Evolutionary conservation across 2,329 filamentous ascomycete genomes (phyloP), one percentile per base, ranked within the genome.

Genomic region (Dactylellina cionopaga): DNA sequence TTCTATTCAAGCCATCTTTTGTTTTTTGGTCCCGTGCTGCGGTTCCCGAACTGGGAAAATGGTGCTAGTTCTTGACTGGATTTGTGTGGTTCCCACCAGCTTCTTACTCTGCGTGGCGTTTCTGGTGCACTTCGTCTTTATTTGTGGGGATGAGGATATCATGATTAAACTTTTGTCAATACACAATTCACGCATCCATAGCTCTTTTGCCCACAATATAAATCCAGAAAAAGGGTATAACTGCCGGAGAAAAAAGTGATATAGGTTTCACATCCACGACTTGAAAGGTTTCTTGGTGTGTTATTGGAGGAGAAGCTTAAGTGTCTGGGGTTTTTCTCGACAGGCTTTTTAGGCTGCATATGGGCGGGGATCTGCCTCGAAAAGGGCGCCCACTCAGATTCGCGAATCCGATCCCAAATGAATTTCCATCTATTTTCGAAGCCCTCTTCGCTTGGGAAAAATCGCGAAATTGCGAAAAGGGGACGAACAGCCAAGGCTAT

Each of bases 161-260:
- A n/a, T n/a, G n/a, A n/a, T n/a, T n/a, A n/a, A n/a, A n/a, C n/a
- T n/a, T n/a, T n/a, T n/a, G n/a, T n/a, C n/a, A n/a, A n/a, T n/a
- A n/a, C n/a, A n/a, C n/a, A n/a, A n/a, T n/a, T n/a, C n/a, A n/a
- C n/a, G n/a, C n/a, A n/a, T n/a, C n/a, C n/a, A n/a, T n/a, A n/a
- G n/a, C n/a, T n/a, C n/a, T n/a, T n/a, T n/a, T n/a, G 35, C 31
- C 13, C 6, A 6, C 13, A 6, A 33, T 6, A 13, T 33, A 33
- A 33, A 33, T 33, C 13, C 35, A 39, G 4, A 13, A 39, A 39
- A 5, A 39, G 46, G 58, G 22, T 63, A 63, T 63, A 63, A 43
- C 46, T 52, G 58, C 58, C 58, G 58, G 58, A 52, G 58, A 62
- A 63, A 63, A 63, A 63, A 43, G 44, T 63, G 58, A 63, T 63